Percentiles rank a stretch among this genome's conserved stretches.
These are phyloP conservation scores for Lipomyces yamadae DNA, from an alignment of 805 yeast genomes.

Conservation along the genomic window DNA sequence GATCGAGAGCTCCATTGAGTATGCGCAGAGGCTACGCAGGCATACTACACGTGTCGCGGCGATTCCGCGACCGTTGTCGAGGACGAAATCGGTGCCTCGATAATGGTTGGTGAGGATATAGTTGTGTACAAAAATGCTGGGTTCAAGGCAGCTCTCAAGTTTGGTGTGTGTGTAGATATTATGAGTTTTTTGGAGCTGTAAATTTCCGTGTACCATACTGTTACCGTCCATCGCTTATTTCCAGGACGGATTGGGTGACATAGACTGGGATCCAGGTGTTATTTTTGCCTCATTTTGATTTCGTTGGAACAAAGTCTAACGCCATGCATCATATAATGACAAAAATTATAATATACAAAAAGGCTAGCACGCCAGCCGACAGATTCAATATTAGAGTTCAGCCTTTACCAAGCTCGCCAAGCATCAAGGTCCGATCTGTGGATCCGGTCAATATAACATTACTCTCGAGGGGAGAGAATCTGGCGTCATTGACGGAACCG, in stretches of 20 bases:
- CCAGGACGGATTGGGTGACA: not conserved
- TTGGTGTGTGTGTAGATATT: slow-evolving; percentile 1
- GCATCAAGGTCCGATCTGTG: slow-evolving; percentile 37
- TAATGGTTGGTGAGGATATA: not conserved
- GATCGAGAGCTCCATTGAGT: slow-evolving; percentile 87
- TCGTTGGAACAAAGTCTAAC: not conserved
- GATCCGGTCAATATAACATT: slow-evolving; percentile 43
- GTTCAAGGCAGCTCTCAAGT: not conserved
- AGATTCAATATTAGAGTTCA: not conserved
- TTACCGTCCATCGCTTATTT: not conserved
- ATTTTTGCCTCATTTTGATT: not conserved
- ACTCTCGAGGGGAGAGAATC: slow-evolving; percentile 52
- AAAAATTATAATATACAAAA: slow-evolving; percentile 1
- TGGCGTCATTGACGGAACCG: slow-evolving; percentile 66
- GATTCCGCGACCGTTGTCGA: slow-evolving; percentile 25
- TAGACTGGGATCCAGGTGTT: slow-evolving; percentile 1
- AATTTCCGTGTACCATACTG: not conserved
- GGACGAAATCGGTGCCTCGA: slow-evolving; percentile 18
- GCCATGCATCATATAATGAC: not conserved
- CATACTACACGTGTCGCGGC: slow-evolving; percentile 45
- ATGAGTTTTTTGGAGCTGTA: not conserved
- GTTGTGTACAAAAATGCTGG: not conserved
- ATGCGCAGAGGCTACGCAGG: slow-evolving; percentile 74
- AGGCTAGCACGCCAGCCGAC: not conserved
- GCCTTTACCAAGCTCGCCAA: slow-evolving; percentile 37